Evolutionary conservation across 257 asterid genomes (phyloP), one percentile per base, ranked within the genome.

Genomic region (Solanum clarkiae): DNA sequence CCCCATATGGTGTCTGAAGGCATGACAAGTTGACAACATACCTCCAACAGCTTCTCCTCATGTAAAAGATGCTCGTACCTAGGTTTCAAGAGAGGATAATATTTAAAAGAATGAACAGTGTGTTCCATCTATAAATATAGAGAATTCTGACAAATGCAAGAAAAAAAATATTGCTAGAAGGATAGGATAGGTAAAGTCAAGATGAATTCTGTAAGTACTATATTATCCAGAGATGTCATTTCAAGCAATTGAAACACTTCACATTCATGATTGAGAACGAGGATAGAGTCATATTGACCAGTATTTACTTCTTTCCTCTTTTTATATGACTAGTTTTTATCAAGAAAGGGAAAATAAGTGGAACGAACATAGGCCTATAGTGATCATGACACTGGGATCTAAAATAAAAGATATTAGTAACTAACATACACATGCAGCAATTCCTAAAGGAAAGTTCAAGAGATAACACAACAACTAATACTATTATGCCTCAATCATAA

Each of bases 11-110:
- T 65, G 32, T 5, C 62, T 7, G 44, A 71, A 8, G 53, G 60
- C 7, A 22, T 69, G 42, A 36, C 42, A 36, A 36, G 42, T 36
- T 36, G 69, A 84, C 44, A 44, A 17, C 66, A 17, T 86, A 96
- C 99, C 99, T 96, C 98, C 91, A 96, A 89, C 77, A 96, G 94
- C 93, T 93, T 94, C 85, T 96, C 99, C 84, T 96, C 94, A 77
- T 92, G 94, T 56, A 95, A 85, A 88, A 95, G 92, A 87, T 93
- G 95, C 89, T 94, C 97, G 8, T 92, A 96, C 95, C 99, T 96
- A 86, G 70, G 74, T 54, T 69, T 62, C 82, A 51, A 26, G 10
- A 63, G 6, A 20, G 10, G 10, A 66, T 45, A 42, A 79, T 68
- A 49, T 42, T 54, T 81, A 32, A 77, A 40, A 18, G 54, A 20